These are phyloP conservation scores for Cercospora sesami DNA, from an alignment of 2,329 filamentous ascomycete species.

Conservation along the genomic window DNA sequence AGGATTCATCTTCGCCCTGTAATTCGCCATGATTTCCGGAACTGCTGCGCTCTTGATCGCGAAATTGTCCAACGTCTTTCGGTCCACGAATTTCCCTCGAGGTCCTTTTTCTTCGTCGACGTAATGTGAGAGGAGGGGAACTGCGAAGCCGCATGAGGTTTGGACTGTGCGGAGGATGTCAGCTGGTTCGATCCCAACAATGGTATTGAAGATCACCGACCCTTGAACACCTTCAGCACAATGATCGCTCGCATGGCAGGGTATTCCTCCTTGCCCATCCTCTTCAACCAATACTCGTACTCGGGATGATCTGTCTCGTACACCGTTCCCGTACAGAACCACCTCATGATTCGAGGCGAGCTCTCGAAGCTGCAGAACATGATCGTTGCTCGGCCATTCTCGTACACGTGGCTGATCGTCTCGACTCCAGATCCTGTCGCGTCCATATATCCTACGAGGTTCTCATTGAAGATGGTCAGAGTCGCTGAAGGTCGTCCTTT, in stretches of 20 bases:
- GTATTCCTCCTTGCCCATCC: constrained; percentile 38
- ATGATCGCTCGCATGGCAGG: constrained; percentile 62
- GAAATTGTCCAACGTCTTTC: constrained; percentile 58
- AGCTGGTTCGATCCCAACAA: too few species aligned
- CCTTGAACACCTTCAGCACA: constrained; percentile 62
- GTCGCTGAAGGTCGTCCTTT: constrained; percentile 67
- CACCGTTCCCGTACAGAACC: constrained; percentile 62
- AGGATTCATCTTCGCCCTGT: constrained; percentile 58
- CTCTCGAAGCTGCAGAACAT: constrained; percentile 69
- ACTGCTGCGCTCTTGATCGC: constrained; percentile 51
- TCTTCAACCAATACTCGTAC: constrained; percentile 48
- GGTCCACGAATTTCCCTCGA: constrained; percentile 50
- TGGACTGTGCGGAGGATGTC: constrained; percentile 46
- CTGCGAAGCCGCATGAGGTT: constrained; percentile 66
- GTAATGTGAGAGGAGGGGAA: constrained; percentile 54
- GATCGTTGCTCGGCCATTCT: constrained; percentile 73
- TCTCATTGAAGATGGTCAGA: constrained; percentile 61
- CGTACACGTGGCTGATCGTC: constrained; percentile 72
- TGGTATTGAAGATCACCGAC: background rate
- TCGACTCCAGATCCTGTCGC: constrained; percentile 73
- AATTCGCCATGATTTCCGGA: constrained; percentile 52
- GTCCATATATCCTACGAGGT: constrained; percentile 68
- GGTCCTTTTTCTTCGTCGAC: constrained; percentile 28
- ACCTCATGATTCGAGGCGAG: constrained; percentile 61
- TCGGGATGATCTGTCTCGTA: constrained; percentile 60